Percentiles rank a stretch among this genome's conserved stretches.
These are phyloP conservation scores for Aspergillus ibericus DNA, from an alignment of 2,329 filamentous ascomycete species.

Conservation along the genomic window DNA sequence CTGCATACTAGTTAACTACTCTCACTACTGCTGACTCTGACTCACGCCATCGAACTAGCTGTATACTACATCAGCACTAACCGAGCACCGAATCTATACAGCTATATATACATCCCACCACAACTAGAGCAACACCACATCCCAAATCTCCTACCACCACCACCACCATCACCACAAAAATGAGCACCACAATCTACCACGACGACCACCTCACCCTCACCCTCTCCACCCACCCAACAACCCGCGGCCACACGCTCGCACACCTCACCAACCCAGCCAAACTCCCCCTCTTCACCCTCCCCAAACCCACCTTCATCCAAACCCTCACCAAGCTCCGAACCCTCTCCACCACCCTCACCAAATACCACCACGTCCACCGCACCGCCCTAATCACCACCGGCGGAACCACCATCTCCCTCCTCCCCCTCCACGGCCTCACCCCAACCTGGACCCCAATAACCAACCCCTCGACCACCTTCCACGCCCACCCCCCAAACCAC, in stretches of 20 bases:
- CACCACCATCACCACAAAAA: not conserved
- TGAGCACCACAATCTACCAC: not conserved
- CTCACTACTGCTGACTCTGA: not conserved
- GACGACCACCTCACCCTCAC: not conserved
- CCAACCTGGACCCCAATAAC: not conserved
- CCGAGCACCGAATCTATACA: not conserved
- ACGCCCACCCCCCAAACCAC: not conserved
- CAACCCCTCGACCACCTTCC: not conserved
- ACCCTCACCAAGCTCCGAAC: not conserved
- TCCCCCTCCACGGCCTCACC: constrained; percentile 5
- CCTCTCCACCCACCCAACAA: not conserved
- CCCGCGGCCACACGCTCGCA: constrained; percentile 3
- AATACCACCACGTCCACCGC: not conserved
- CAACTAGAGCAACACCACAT: not conserved
- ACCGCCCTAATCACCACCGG: constrained; percentile 2
- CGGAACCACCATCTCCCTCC: not conserved
- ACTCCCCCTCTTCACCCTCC: not conserved
- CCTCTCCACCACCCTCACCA: not conserved
- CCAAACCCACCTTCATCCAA: not conserved
- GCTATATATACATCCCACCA: not conserved
- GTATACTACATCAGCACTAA: not conserved
- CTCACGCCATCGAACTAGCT: not conserved
- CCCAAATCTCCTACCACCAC: not conserved
- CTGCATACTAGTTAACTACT: too few relatives aligned
- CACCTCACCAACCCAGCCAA: not conserved